Percentiles rank a stretch among this genome's conserved stretches.
Conservation (phyloP, 2,329 filamentous ascomycete species). For the Fusarium floridanum region DNA sequence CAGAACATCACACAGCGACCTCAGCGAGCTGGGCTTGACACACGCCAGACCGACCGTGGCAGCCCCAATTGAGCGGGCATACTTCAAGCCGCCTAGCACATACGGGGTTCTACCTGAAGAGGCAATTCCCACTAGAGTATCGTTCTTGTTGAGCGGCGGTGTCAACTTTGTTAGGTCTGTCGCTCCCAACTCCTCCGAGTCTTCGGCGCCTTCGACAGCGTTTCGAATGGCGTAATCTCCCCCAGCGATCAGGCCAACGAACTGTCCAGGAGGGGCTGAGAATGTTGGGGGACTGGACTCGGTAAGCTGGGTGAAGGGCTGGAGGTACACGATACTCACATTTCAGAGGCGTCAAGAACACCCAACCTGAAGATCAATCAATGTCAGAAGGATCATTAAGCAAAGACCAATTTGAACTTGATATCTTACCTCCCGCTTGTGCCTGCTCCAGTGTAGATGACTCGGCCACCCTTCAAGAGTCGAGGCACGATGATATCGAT, state of each 20-base stretch:
- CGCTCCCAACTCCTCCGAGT: constrained; percentile 18
- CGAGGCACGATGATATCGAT: constrained; percentile 11
- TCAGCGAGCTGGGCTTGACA: constrained; percentile 7
- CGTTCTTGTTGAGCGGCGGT: constrained; percentile 11
- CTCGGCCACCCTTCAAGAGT: constrained; percentile 4
- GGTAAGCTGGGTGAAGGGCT: not conserved
- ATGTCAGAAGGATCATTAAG: not conserved
- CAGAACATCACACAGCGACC: constrained; percentile 1
- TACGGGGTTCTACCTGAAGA: constrained; percentile 36
- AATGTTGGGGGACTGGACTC: not conserved
- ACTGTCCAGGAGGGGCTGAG: not conserved
- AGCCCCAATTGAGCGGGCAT: constrained; percentile 3
- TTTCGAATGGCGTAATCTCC: constrained; percentile 27
- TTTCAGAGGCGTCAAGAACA: not conserved
- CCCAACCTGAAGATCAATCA: not conserved
- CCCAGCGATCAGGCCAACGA: not conserved
- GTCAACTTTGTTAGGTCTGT: constrained; percentile 14
- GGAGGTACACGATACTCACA: not conserved
- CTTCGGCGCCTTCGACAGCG: constrained; percentile 35
- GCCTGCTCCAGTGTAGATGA: constrained; percentile 12
- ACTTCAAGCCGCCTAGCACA: constrained; percentile 26
- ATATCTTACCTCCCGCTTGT: constrained; percentile 7
- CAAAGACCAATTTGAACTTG: not conserved
- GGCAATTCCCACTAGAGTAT: constrained; percentile 35
- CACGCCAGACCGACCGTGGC: constrained; percentile 11